Evolutionary conservation across 768 basidiomycete genomes (phyloP), one percentile per base, ranked within the genome.

Genomic region (Mycena olivaceomarginata): DNA sequence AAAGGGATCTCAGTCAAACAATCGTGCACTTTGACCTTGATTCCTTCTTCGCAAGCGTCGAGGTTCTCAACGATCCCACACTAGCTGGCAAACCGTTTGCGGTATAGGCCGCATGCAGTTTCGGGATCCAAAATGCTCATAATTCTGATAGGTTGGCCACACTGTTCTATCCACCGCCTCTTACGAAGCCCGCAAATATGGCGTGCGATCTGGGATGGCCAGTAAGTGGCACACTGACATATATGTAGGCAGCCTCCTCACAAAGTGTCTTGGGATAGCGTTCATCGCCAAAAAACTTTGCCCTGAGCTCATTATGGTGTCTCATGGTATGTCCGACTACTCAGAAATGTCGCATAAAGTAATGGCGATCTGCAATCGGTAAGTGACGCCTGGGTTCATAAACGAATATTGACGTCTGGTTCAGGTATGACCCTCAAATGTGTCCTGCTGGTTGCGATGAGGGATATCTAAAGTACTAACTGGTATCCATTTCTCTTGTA

Each of bases 1-100:
- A 91, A 66, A 88, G 97, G 62, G 97, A 99, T 83, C 86, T 99
- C 40, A 90, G 91, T 3, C 96, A 98, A 84, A 90, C 86, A 22
- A 96, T 99, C 75, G 95, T 99, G 7, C 97, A 99, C 82, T 93
- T 98, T 41, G 98, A 99, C 82, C 97, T 98, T 93, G 98, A 99
- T 83, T 96, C 97, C 5, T 98, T 98, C 86, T 97, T 91, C 78
- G 95, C 95, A 1, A 95, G 90, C 65, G 95, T 96, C 1, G 96
- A 97, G 82, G 85, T 94, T 1, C 88, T 95, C 25, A 87, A 93
- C 79, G 85, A 94, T 78, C 93, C 93, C 18, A 86, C 86, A 79
- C 91, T 95, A 48, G 86, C 88, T 43, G 94, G 92, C 22, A 96
- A 95, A 80, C 90, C 95, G 0, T 96, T 96, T 82, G 95, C 90